phyloP scores from a whole-genome alignment of 805 yeast species.

The Ogataea kodamae region DNA sequence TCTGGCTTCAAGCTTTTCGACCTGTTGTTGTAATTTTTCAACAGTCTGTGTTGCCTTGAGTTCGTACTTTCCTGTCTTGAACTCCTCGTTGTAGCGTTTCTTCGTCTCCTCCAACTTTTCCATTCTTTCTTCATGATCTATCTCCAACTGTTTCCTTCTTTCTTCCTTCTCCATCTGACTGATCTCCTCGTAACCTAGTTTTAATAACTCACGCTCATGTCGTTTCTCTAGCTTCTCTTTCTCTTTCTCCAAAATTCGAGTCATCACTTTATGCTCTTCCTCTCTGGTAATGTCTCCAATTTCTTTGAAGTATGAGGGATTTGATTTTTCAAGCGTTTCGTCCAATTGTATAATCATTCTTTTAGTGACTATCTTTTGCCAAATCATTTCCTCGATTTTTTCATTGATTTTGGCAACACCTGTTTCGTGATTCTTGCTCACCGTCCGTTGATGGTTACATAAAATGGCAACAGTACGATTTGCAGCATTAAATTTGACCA shows the following conservation, averaged over 20 bases:
- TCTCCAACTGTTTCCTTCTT: conserved; percentile 48
- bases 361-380: conserved; percentile 78
- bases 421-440: conserved; percentile 78
- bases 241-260: conserved; percentile 59
- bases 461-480: conserved; percentile 92
- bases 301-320: conserved; percentile 61
- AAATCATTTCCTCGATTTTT: conserved; percentile 71
- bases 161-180: conserved; percentile 49
- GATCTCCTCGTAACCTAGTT: conserved; percentile 56
- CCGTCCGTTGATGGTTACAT: conserved; percentile 96
- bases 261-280: conserved; percentile 57
- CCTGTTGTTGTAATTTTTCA: conserved; percentile 69
- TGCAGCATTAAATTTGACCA: conserved; percentile 88
- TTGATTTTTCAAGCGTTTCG: conserved; percentile 44
- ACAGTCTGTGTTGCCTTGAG: conserved; percentile 49
- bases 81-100: conserved; percentile 52
- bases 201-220: conserved; percentile 75
- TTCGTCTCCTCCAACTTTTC: conserved; percentile 50
- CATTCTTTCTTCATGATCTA: conserved; percentile 54
- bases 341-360: conserved; percentile 68
- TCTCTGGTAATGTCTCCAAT: conserved; percentile 63
- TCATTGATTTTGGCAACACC: conserved; percentile 77
- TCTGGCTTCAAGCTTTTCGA: conserved; percentile 69
- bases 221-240: conserved; percentile 60
- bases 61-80: conserved; percentile 55